Conservation (phyloP, 1,284 basidiomycete species). For the Heterobasidion parviporum region DNA sequence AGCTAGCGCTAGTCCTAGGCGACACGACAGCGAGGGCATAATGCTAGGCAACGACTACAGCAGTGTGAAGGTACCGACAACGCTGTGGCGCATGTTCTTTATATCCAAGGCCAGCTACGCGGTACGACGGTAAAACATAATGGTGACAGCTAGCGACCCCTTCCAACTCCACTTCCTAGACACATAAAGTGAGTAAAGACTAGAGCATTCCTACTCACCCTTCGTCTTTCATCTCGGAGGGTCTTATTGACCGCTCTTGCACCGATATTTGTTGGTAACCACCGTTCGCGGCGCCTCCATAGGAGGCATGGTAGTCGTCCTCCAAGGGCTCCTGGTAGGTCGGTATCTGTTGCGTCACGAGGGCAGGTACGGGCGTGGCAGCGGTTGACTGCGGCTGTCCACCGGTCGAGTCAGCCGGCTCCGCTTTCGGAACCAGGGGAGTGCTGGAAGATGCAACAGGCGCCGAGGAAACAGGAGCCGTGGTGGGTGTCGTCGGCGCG, state of each 20-base stretch:
- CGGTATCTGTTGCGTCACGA: slow-evolving; percentile 56
- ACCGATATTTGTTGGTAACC: slow-evolving; percentile 35
- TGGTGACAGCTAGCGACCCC: slow-evolving; percentile 15
- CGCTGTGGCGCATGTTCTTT: no score
- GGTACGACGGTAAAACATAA: slow-evolving; percentile 2
- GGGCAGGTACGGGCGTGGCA: slow-evolving; percentile 11
- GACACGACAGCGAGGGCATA: slow-evolving; percentile 15
- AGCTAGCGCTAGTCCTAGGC: slow-evolving; percentile 49
- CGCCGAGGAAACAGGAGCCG: not conserved
- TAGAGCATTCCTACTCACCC: slow-evolving; percentile 64
- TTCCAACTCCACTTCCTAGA: slow-evolving; percentile 15
- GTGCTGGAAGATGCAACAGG: not conserved
- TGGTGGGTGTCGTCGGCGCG: not conserved
- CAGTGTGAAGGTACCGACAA: not conserved
- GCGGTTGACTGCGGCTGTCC: slow-evolving; percentile 11
- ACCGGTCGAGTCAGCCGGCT: not conserved
- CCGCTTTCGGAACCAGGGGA: not conserved
- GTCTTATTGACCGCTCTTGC: slow-evolving; percentile 65
- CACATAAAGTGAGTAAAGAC: slow-evolving; percentile 2
- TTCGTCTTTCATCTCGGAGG: slow-evolving; percentile 97
- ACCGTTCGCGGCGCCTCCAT: slow-evolving; percentile 18
- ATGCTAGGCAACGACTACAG: not conserved
- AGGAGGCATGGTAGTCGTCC: slow-evolving; percentile 38
- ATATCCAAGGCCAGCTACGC: slow-evolving; percentile 22
- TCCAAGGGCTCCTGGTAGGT: slow-evolving; percentile 61